Evolutionary conservation across 129 eudicot species (phyloP).

Genomic region (Centrapalus pauciflorus): DNA sequence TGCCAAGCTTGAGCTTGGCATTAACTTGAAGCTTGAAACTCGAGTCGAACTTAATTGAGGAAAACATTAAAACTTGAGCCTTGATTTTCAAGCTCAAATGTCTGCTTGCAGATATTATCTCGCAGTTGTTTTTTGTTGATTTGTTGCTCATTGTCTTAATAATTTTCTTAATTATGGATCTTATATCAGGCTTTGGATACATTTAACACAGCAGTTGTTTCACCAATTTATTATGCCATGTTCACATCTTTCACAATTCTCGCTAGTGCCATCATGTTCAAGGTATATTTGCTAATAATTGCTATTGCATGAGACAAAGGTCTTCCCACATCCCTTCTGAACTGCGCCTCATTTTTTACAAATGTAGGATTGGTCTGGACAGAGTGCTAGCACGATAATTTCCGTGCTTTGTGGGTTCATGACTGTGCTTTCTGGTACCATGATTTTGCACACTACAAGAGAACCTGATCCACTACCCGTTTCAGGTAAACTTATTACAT

Average conservation of each 20-base stretch:
- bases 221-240: slow-evolving; percentile 81
- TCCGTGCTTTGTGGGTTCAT: slow-evolving; percentile 91
- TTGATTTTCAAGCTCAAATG: too few relatives aligned
- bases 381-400: slow-evolving; percentile 66
- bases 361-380: slow-evolving; percentile 89
- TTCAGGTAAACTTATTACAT: slow-evolving; percentile 56
- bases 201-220: slow-evolving; percentile 64
- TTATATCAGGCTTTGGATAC: slow-evolving; percentile 70
- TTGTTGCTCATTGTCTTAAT: neutral
- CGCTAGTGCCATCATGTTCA: slow-evolving; percentile 81
- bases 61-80: too few relatives aligned
- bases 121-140: neutral
- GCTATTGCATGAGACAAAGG: neutral
- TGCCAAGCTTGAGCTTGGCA: too few relatives aligned
- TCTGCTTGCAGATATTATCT: neutral
- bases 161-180: neutral
- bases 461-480: slow-evolving; percentile 61
- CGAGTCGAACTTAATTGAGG: too few relatives aligned
- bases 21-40: too few relatives aligned
- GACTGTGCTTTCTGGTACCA: slow-evolving; percentile 85
- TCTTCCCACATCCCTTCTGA: neutral
- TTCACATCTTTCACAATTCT: slow-evolving; percentile 73
- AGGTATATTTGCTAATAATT: slow-evolving; percentile 37
- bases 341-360: neutral
- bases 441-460: slow-evolving; percentile 82